Evolutionary conservation across 2,329 filamentous ascomycete species (phyloP).

Genomic region (Pseudocercospora crystallina): DNA sequence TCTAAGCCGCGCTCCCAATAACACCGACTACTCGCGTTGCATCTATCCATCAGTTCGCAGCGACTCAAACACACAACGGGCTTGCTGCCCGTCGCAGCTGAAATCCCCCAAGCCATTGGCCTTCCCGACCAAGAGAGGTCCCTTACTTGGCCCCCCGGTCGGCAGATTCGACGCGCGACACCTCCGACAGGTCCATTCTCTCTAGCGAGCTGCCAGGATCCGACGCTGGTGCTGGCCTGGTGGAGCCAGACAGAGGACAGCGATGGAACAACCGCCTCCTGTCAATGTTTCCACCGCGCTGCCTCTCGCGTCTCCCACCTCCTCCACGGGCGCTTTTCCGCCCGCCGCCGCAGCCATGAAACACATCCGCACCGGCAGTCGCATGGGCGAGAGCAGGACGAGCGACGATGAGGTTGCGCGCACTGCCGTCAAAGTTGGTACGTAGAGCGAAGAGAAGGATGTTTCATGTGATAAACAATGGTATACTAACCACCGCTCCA

Average conservation of each 20-base stretch:
- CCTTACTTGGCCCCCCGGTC: neutral
- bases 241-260: no score
- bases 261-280: neutral
- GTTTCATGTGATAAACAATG: neutral
- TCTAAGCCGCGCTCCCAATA: no score
- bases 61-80: no score
- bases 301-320: conserved; percentile 1
- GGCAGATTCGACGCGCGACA: neutral
- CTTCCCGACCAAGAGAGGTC: neutral
- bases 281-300: conserved; percentile 1
- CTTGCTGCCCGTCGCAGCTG: no score
- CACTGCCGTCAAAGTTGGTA: conserved; percentile 27
- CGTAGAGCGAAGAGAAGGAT: conserved; percentile 3
- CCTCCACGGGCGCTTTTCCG: neutral
- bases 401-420: conserved; percentile 23
- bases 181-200: neutral
- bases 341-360: conserved; percentile 2
- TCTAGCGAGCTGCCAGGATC: neutral
- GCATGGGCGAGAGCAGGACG: conserved; percentile 19
- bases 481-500: conserved; percentile 42
- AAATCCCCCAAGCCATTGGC: neutral
- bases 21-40: no score
- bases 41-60: no score
- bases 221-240: no score
- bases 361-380: conserved; percentile 19